Base-by-base conservation (phyloP, 495 filamentous ascomycete species). In the Xylaria longipes region DNA sequence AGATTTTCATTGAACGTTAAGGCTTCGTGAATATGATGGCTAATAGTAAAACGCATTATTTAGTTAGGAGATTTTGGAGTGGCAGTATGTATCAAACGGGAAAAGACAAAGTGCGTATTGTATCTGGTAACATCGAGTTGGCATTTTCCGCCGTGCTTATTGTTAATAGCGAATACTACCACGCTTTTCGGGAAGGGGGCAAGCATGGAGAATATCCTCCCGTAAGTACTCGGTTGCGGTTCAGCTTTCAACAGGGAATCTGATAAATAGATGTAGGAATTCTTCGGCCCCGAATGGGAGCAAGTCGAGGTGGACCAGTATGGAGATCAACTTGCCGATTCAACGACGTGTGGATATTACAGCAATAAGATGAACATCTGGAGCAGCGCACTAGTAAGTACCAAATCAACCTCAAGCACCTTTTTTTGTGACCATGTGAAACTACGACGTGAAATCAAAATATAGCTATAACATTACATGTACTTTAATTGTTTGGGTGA, bases 261-360 rank as follows among this genome's bases (percentile, higher is more conserved):
- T 73, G 29, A 75, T n/a, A 9, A 25, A n/a, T 20, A 50, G 0
- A 25, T 54, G 5, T 41, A 77, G 76, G 76, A 77, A 54, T 29
- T 35, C 69, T 77, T 77, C 43, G 70, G 64, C 1, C n/a, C 27
- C 1, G 73, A 77, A 11, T 77, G 76, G 76, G 68, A 77, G 1
- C 11, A 27, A 12, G 15, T 68, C 12, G 12, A 20, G 0, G 15
- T 2, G 4, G 31, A 57, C 3, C 0, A 1, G 17, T 9, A 70
- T 22, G 65, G 72, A 27, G 14, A 22, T 54, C 27, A 72, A 5
- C 6, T 74, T 1, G 69, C 69, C 2, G n/a, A 67, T 11, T 72
- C 72, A 20, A 37, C 0, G 6, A 37, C 54, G 11, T 65, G 57
- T 39, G 76, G 72, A 15, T 62, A 48, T 25, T 78, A 68, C 27